phyloP scores from a whole-genome alignment of 305 asterid species.

The Plantago coronopus region DNA sequence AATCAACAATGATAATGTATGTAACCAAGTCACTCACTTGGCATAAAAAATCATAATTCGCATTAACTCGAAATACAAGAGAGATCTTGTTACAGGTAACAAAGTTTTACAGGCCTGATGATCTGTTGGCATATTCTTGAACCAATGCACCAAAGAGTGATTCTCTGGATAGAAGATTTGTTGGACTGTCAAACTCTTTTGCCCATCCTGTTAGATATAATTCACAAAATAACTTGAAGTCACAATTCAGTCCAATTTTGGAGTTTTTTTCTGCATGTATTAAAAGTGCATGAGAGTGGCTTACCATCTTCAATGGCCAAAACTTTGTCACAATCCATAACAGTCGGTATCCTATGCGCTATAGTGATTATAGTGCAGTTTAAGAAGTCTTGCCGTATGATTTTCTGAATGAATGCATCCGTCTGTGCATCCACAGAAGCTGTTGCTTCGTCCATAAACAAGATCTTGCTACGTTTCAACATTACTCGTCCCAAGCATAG shows the following conservation, averaged over 20 bases:
- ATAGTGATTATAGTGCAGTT: slow-evolving; percentile 49
- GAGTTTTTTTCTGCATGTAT: too few species aligned
- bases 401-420: slow-evolving; percentile 44
- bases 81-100: too few species aligned
- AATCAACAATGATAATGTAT: too few species aligned
- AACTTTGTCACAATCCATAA: slow-evolving; percentile 51
- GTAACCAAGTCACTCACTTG: too few species aligned
- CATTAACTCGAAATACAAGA: too few species aligned
- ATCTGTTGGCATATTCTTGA: slow-evolving; percentile 53
- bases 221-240: too few species aligned
- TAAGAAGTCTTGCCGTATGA: slow-evolving; percentile 51
- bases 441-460: slow-evolving; percentile 69
- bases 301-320: slow-evolving; percentile 47
- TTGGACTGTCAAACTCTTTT: slow-evolving; percentile 51
- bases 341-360: slow-evolving; percentile 63
- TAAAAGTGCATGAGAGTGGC: slow-evolving; percentile 2
- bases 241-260: neutral
- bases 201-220: slow-evolving; percentile 38
- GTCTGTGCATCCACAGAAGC: slow-evolving; percentile 66
- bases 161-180: slow-evolving; percentile 36
- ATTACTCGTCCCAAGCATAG: slow-evolving; percentile 62
- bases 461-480: slow-evolving; percentile 41
- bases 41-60: too few species aligned
- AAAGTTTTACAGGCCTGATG: slow-evolving; percentile 30
- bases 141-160: slow-evolving; percentile 56